Conservation (phyloP, 495 filamentous ascomycete species). For the Hyaloscypha variabilis region DNA sequence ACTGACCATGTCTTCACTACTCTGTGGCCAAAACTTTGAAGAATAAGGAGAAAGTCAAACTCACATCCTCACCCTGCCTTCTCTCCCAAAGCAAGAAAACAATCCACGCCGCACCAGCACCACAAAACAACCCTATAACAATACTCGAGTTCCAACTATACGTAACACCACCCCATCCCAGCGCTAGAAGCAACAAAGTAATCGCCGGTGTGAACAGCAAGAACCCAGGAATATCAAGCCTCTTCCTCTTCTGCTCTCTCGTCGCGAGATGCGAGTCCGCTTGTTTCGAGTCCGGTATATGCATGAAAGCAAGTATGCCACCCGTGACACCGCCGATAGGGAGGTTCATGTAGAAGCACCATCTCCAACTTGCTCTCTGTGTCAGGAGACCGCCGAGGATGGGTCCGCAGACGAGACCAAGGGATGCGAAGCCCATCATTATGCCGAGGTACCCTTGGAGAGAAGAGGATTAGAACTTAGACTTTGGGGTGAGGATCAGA, state of each 20-base stretch:
- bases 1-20: no score
- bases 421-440: neutral
- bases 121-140: constrained; percentile 48
- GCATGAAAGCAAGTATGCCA: neutral
- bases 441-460: neutral
- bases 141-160: constrained; percentile 49
- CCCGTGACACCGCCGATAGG: constrained; percentile 6
- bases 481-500: neutral
- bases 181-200: constrained; percentile 60
- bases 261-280: no score
- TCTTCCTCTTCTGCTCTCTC: constrained; percentile 21
- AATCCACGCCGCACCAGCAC: constrained; percentile 44
- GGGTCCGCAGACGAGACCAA: constrained; percentile 43
- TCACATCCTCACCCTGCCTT: constrained; percentile 40
- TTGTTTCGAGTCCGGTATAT: constrained; percentile 4
- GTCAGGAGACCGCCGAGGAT: constrained; percentile 52
- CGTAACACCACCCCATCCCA: constrained; percentile 61
- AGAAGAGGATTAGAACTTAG: neutral
- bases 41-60: no score
- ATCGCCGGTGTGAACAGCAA: constrained; percentile 51
- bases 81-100: constrained; percentile 52
- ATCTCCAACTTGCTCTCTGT: constrained; percentile 3
- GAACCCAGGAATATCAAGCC: constrained; percentile 55
- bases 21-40: no score
- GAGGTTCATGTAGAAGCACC: constrained; percentile 18